Evolutionary conservation across 805 yeast species (phyloP), one percentile per base, ranked within the genome.

Genomic region (Yarrowia hollandica): DNA sequence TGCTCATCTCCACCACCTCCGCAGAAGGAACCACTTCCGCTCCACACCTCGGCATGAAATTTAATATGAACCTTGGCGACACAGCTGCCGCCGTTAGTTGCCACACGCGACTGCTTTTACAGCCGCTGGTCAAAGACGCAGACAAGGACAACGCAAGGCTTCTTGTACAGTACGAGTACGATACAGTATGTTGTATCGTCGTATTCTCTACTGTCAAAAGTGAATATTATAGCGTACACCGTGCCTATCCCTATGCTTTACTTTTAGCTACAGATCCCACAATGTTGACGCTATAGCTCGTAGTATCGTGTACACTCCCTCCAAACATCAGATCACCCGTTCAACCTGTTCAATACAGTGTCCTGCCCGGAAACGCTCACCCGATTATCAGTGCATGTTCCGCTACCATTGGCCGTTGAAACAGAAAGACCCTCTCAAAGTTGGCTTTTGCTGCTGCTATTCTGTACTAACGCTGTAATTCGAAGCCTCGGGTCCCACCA

Each of bases 41-140:
- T 39, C 46, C 26, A 19, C 41, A 23, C 48, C 33, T 41, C 48
- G 48, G 48, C 48, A 41, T 26, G 33, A 26, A 25, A 41, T 26
- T 26, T 41, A 41, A 41, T 41, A 41, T 25, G 48, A 41, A 41
- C 48, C 48, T 41, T 41, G 48, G 48, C 48, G 48, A 6, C 21
- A 5, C 33, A 25, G 18, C 48, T 18, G 15, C 22, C n/a, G 23
- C 44, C 19, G 44, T 39, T 39, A n/a, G 33, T 41, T 26, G 22
- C 48, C 48, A 41, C 48, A 41, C 48, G 48, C 48, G 48, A 41
- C 31, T 3, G 42, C n/a, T n/a, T n/a, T n/a, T 23, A 10, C n/a
- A 39, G 31, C 46, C 46, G 46, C 14, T 30, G 16, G 30, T 23
- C 28, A 23, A 39, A 30, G 46, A 25, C 21, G n/a, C 46, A 23